Base-by-base conservation (phyloP, 108 stramenopile species). In the Fragilaria crotonensis region DNA sequence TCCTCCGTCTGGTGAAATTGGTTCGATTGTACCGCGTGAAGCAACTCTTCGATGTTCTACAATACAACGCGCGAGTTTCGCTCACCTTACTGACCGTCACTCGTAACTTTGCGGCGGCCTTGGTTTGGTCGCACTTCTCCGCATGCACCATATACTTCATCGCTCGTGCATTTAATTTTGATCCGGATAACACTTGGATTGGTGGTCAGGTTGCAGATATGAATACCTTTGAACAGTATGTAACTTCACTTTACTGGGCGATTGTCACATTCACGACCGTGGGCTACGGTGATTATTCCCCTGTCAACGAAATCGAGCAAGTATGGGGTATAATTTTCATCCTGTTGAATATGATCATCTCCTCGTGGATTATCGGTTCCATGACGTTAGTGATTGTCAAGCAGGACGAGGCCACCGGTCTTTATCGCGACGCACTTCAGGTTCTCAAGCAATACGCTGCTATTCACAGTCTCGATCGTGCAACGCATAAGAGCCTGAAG, bases 241-340 rank as follows among this genome's bases (percentile, higher is more conserved):
- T 79, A 9, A 75, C 74, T 45, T 48, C 68, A 23, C 54, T 79
- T 19, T 79, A 79, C 69, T 68, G 64, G 70, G 59, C 71, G 23
- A 61, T 79, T 25, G 71, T 71, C 1, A 79, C 78, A 2, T 79
- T 79, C 54, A 61, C 63, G 23, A 79, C 78, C 11, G 78, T 79
- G 2, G 72, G 74, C 7, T 77, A 77, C 45, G 75, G 75, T 14
- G 75, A 77, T 49, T 77, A 65, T 60, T 25, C 30, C 0, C 67
- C 78, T 20, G 32, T 44, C 30, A 79, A 79, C 49, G 33, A 41
- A 19, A 25, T 44, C 14, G 78, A 79, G 52, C 65, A 73, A 57
- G 48, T 71, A 29, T 45, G 36, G 33, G 72, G 73, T 27, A 67
- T 60, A 45, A 18, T 71, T 25, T 79, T 66, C 53, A 79, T 79